A percentile compares a stretch with the other conserved stretches of the same genome.
These are phyloP conservation scores for Lentinula sp. DNA, from an alignment of 768 basidiomycete genomes.

Conservation along the genomic window DNA sequence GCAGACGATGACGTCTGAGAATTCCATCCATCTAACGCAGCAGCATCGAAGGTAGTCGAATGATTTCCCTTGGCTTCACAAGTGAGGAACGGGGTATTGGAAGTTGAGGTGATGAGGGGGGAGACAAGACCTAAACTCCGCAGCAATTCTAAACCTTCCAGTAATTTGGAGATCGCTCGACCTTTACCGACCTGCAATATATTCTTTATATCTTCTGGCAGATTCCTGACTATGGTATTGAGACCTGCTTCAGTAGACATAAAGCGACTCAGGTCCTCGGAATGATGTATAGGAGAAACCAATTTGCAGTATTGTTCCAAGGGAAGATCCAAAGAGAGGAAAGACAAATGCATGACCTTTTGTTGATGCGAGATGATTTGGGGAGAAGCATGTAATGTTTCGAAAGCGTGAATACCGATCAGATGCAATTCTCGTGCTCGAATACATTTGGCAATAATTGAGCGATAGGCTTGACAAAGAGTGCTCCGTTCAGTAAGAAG, in stretches of 20 bases:
- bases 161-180: slow-evolving; percentile 50
- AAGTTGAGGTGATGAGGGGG: slow-evolving; percentile 46
- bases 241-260: slow-evolving; percentile 43
- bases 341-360: slow-evolving; percentile 53
- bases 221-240: slow-evolving; percentile 42
- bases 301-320: slow-evolving; percentile 60
- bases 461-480: slow-evolving; percentile 71
- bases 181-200: slow-evolving; percentile 55
- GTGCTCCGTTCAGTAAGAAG: slow-evolving; percentile 68
- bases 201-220: slow-evolving; percentile 45
- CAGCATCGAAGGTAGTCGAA: slow-evolving; percentile 41
- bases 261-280: slow-evolving; percentile 49
- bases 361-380: slow-evolving; percentile 47
- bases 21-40: slow-evolving; percentile 37
- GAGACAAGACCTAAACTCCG: slow-evolving; percentile 49
- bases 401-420: slow-evolving; percentile 42
- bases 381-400: slow-evolving; percentile 27
- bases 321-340: slow-evolving; percentile 60
- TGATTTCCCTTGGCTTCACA: slow-evolving; percentile 38
- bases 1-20: slow-evolving; percentile 37
- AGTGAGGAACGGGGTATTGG: slow-evolving; percentile 35
- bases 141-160: slow-evolving; percentile 58
- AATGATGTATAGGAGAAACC: slow-evolving; percentile 49
- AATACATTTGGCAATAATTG: slow-evolving; percentile 57
- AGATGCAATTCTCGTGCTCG: slow-evolving; percentile 64